Conservation (phyloP, 1,139 yeast genomes). For the Yamadazyma sp. region DNA sequence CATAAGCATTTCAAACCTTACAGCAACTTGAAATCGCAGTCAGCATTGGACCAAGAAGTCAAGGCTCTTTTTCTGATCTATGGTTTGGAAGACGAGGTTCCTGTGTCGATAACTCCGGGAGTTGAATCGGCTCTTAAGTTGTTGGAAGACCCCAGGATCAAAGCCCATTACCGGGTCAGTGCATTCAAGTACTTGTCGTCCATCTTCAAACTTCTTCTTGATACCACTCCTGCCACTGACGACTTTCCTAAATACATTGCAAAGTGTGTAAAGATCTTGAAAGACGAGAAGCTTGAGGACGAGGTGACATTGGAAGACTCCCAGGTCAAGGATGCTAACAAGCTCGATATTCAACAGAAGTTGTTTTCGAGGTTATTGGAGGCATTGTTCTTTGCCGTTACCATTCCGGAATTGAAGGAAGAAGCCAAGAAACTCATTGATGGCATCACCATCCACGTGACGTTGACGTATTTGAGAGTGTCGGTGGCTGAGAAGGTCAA, state of each 20-base stretch:
- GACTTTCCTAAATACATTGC: conserved; percentile 47
- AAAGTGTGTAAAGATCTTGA: conserved; percentile 47
- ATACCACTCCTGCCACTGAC: conserved; percentile 62
- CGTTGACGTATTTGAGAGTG: conserved; percentile 72
- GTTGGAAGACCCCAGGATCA: conserved; percentile 66
- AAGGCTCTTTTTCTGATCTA: conserved; percentile 68
- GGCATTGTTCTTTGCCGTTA: conserved; percentile 70
- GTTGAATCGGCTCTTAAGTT: conserved; percentile 68
- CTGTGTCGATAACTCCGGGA: conserved; percentile 82
- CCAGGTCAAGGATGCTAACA: conserved; percentile 47
- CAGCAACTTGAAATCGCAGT: conserved; percentile 55
- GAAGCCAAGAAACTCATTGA: conserved; percentile 65
- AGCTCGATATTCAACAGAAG: conserved; percentile 60
- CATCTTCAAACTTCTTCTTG: conserved; percentile 67
- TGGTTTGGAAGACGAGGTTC: conserved; percentile 61
- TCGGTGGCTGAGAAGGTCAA: conserved; percentile 71
- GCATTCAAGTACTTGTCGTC: conserved; percentile 74
- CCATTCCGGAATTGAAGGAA: conserved; percentile 70
- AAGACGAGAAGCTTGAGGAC: conserved; percentile 42
- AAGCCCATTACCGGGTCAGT: conserved; percentile 66
- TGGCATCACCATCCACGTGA: conserved; percentile 76
- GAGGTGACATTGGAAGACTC: conserved; percentile 40
- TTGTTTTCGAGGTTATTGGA: conserved; percentile 62
- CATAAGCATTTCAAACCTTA: conserved; percentile 81
- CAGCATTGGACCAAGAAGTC: conserved; percentile 65